phyloP scores from a whole-genome alignment of 2,329 filamentous ascomycete genomes.

The Trichoderma hamatum region DNA sequence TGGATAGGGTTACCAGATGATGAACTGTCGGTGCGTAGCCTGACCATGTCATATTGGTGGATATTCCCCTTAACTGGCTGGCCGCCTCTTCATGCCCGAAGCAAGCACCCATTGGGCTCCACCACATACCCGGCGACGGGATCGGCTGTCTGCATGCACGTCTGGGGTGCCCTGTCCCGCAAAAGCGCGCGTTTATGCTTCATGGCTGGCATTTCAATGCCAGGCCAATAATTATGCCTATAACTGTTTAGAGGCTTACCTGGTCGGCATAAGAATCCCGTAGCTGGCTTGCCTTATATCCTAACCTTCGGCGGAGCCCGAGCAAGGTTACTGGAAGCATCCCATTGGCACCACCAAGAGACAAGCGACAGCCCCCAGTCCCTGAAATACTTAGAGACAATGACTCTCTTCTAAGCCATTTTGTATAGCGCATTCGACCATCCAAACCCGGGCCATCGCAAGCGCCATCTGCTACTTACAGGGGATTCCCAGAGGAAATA shows the following conservation, averaged over 20 bases:
- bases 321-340: constrained; percentile 9
- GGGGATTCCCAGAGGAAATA: constrained; percentile 2
- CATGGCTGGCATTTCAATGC: neutral
- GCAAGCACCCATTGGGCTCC: constrained; percentile 25
- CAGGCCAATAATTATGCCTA: constrained; percentile 10
- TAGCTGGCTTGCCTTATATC: constrained; percentile 13
- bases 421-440: constrained; percentile 8
- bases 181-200: constrained; percentile 20
- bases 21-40: constrained; percentile 26
- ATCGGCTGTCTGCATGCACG: constrained; percentile 25
- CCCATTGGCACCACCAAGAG: constrained; percentile 19
- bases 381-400: constrained; percentile 16
- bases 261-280: constrained; percentile 20
- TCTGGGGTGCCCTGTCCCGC: constrained; percentile 16
- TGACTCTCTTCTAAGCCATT: constrained; percentile 21
- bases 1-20: constrained; percentile 7
- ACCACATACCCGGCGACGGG: constrained; percentile 21
- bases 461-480: constrained; percentile 8
- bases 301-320: constrained; percentile 23
- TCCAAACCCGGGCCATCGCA: neutral
- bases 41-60: constrained; percentile 31
- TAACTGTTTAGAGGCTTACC: neutral
- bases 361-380: constrained; percentile 13
- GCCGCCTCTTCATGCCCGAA: constrained; percentile 25
- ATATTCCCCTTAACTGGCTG: constrained; percentile 22